Evolutionary conservation across 2,329 filamentous ascomycete species (phyloP), one percentile per base, ranked within the genome.

Genomic region (Fusarium liriodendri): DNA sequence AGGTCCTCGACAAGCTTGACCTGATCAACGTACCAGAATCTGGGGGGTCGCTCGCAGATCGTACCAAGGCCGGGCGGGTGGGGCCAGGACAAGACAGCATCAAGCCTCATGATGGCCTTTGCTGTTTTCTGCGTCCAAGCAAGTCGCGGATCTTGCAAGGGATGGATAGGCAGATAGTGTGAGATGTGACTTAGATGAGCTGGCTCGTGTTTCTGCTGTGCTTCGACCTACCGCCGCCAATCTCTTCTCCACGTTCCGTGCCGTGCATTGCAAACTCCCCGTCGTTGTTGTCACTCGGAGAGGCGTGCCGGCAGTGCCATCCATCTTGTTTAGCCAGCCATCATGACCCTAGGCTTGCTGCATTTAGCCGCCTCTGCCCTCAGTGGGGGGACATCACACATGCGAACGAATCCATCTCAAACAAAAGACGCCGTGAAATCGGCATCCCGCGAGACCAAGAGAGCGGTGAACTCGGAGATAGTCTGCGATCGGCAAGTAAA

Each of bases 1-100:
- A 42, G 54, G 25, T 25, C 61, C 32, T 37, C 5, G n/a, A 54
- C 33, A 64, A 60, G 33, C 60, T 73, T 73, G 71, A 72, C 69
- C 68, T 74, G 71, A 76, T 76, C 65, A 77, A 75, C 74, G 70
- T 75, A 74, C 72, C 73, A 76, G 70, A 76, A 71, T 73, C 70
- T 62, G 72, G 71, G 70, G 70, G 62, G 64, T 72, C 40, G 69
- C 38, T 64, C 52, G 70, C 62, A 67, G 70, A 75, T 76, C 74
- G 72, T 67, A 73, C 69, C 71, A 71, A 75, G 66, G 68, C 66
- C 66, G 67, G 73, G 52, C 66, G 64, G 47, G 72, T 71, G 67
- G 70, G 67, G 67, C 58, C 64, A 62, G 58, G 47, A 60, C 27
- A 27, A 50, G 47, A 18, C 25, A 52, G 47, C 22, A 22, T 52